A percentile compares a stretch with the other conserved stretches of the same genome.
Conservation (phyloP, 1,284 basidiomycete species). For the Sphagnurus paluster region DNA sequence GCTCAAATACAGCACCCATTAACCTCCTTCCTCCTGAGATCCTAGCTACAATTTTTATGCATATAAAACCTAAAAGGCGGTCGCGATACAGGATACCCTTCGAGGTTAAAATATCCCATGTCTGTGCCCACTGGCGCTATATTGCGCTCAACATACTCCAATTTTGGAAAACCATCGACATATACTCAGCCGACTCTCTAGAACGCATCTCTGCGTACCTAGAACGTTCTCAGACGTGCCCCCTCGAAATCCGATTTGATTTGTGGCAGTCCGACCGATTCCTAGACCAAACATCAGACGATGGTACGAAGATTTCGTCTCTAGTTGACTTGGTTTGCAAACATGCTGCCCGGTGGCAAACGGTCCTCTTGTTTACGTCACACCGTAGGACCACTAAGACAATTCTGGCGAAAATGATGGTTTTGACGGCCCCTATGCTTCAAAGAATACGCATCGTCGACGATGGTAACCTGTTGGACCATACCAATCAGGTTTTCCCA, state of each 20-base stretch:
- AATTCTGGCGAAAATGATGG: slow-evolving; percentile 17
- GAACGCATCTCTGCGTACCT: slow-evolving; percentile 19
- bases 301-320: slow-evolving; percentile 12
- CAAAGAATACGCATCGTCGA: slow-evolving; percentile 23
- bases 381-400: slow-evolving; percentile 20
- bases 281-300: slow-evolving; percentile 1
- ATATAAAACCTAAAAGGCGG: slow-evolving; percentile 13
- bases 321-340: slow-evolving; percentile 20
- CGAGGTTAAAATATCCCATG: slow-evolving; percentile 23
- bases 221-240: slow-evolving; percentile 15
- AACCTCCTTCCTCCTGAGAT: slow-evolving; percentile 27
- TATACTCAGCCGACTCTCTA: slow-evolving; percentile 20
- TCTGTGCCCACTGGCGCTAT: slow-evolving; percentile 22
- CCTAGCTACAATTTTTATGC: slow-evolving; percentile 26
- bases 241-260: slow-evolving; percentile 20
- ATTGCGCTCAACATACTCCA: slow-evolving; percentile 16
- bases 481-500: not conserved
- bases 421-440: slow-evolving; percentile 17
- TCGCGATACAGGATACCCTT: slow-evolving; percentile 16
- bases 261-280: slow-evolving; percentile 21
- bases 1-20: slow-evolving; percentile 12
- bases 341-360: slow-evolving; percentile 27
- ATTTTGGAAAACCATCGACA: slow-evolving; percentile 22
- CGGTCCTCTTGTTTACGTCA: slow-evolving; percentile 26
- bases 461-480: slow-evolving; percentile 13